phyloP scores from a whole-genome alignment of 345 rosid genomes.

The Camelina sativa region DNA sequence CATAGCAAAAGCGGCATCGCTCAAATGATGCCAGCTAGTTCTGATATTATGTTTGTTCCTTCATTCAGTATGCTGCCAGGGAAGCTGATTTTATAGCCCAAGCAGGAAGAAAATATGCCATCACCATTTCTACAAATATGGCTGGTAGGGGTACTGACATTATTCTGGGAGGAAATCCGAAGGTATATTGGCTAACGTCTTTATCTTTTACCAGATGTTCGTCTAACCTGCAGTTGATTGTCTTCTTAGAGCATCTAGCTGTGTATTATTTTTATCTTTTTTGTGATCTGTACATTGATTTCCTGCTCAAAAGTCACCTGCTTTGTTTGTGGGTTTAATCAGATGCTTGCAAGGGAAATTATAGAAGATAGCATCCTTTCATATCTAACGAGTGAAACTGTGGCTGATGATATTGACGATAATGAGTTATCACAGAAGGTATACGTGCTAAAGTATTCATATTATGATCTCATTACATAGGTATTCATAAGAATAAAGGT shows the following conservation, averaged over 20 bases:
- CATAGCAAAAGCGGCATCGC: conserved; percentile 20
- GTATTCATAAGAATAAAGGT: not conserved
- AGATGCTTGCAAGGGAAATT: conserved; percentile 92
- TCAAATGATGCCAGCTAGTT: conserved; percentile 8
- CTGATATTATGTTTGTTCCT: conserved; percentile 27
- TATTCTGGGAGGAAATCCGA: conserved; percentile 95
- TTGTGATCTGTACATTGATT: conserved; percentile 11
- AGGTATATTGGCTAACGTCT: conserved; percentile 52
- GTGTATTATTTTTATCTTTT: conserved; percentile 14
- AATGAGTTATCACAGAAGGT: conserved; percentile 63
- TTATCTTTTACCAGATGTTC: not conserved
- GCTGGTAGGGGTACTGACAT: conserved; percentile 99
- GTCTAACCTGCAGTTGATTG: conserved; percentile 19
- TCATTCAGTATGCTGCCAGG: conserved; percentile 85
- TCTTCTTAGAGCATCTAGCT: conserved; percentile 22
- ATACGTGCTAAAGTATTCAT: conserved; percentile 17
- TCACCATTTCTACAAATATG: conserved; percentile 97
- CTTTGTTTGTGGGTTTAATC: conserved; percentile 34
- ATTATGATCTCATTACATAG: conserved; percentile 13
- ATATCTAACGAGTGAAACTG: conserved; percentile 68
- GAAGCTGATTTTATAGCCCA: conserved; percentile 95
- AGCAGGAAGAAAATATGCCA: conserved; percentile 91
- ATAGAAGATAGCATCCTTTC: conserved; percentile 80
- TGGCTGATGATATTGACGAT: conserved; percentile 54
- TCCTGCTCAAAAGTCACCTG: conserved; percentile 17